Evolutionary conservation across 1,284 basidiomycete genomes (phyloP).

Genomic region (Trametes polyzona): DNA sequence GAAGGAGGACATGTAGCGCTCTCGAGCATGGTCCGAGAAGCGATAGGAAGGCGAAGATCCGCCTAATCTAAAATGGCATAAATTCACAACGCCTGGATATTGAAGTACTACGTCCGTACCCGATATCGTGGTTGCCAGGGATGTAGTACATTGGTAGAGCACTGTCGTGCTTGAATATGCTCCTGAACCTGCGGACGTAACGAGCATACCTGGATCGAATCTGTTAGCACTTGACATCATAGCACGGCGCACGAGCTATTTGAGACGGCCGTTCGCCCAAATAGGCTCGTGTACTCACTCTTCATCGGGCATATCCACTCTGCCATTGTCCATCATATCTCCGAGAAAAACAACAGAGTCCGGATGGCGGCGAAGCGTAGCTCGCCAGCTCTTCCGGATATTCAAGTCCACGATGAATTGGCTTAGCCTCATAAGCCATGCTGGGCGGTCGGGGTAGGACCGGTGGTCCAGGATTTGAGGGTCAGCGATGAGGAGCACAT

Average conservation of each 20-base stretch:
- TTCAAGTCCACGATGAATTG: conserved; percentile 72
- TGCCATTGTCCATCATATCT: conserved; percentile 87
- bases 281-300: conserved; percentile 68
- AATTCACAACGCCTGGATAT: conserved; percentile 7
- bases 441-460: conserved; percentile 58
- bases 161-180: conserved; percentile 56
- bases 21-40: conserved; percentile 63
- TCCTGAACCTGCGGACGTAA: conserved; percentile 69
- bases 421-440: conserved; percentile 53
- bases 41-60: conserved; percentile 40
- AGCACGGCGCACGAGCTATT: background rate
- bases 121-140: conserved; percentile 89
- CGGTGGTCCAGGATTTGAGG: conserved; percentile 77
- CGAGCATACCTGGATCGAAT: conserved; percentile 62
- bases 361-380: conserved; percentile 62
- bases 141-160: conserved; percentile 65
- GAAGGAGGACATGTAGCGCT: conserved; percentile 71
- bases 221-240: background rate
- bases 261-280: too few relatives aligned
- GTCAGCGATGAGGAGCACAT: conserved; percentile 81
- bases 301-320: conserved; percentile 60
- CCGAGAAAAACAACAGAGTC: conserved; percentile 83
- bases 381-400: conserved; percentile 82
- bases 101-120: conserved; percentile 45
- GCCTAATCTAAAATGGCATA: conserved; percentile 55